Evolutionary conservation across 306 rosid species (phyloP).

Genomic region (Acacia acuminata): DNA sequence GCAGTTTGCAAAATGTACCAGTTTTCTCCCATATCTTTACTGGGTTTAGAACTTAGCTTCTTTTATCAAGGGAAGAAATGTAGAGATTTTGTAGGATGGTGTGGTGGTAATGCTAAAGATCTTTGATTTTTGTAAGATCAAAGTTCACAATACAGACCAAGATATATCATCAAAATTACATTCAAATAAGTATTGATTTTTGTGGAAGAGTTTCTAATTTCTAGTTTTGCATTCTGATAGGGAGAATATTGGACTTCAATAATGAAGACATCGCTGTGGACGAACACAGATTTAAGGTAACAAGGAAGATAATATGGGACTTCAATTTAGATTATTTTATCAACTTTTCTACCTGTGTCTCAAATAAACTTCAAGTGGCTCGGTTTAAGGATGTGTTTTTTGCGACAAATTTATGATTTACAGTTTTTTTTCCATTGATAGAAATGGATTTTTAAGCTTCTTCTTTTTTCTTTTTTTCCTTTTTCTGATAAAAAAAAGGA

Average conservation of each 20-base stretch:
- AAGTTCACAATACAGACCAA: neutral
- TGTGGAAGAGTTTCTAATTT: slow-evolving; percentile 26
- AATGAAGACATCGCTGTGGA: slow-evolving; percentile 90
- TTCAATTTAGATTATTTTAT: slow-evolving; percentile 25
- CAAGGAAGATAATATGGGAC: slow-evolving; percentile 4
- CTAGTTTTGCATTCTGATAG: slow-evolving; percentile 42
- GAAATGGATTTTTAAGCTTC: too few relatives aligned
- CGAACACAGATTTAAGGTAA: slow-evolving; percentile 92
- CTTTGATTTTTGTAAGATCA: slow-evolving; percentile 27
- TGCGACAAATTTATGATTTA: too few relatives aligned
- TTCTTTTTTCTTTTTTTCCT: too few relatives aligned
- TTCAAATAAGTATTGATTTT: neutral
- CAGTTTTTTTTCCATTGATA: too few relatives aligned
- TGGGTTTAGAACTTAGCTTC: neutral
- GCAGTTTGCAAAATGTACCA: too few relatives aligned
- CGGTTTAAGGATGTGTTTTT: neutral
- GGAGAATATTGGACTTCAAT: slow-evolving; percentile 91
- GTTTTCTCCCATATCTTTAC: neutral
- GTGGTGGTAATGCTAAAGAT: slow-evolving; percentile 1
- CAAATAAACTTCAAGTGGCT: slow-evolving; percentile 10
- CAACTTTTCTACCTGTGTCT: neutral
- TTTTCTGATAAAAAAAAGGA: too few relatives aligned
- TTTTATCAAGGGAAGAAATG: slow-evolving; percentile 36
- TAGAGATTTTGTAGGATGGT: neutral
- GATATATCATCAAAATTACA: neutral